Evolutionary conservation across 768 basidiomycete genomes (phyloP).

Genomic region (Trametes gibbosa): DNA sequence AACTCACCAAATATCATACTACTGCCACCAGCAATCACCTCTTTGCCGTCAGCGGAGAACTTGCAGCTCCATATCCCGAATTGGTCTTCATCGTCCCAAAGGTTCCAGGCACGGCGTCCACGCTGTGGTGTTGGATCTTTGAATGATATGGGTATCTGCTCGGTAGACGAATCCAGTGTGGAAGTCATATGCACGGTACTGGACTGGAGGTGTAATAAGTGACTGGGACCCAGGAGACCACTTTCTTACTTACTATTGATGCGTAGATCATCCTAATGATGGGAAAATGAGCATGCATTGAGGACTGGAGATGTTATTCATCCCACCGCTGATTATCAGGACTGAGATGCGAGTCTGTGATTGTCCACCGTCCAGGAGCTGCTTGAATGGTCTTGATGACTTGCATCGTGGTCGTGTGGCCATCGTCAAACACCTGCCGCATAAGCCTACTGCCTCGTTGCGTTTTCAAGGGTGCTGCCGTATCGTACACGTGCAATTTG

Average conservation of each 20-base stretch:
- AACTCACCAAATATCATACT: conserved; percentile 70
- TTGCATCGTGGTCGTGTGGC: conserved; percentile 49
- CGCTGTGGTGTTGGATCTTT: conserved; percentile 27
- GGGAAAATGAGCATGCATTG: too few species aligned
- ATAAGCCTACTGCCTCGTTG: conserved; percentile 13
- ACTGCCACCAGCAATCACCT: conserved; percentile 89
- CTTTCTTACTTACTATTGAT: conserved; percentile 59
- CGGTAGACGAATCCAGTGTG: conserved; percentile 57
- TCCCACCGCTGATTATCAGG: conserved; percentile 79
- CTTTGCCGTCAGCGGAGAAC: conserved; percentile 95
- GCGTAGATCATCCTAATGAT: conserved; percentile 84
- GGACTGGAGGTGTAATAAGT: conserved; percentile 42
- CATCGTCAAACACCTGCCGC: conserved; percentile 29
- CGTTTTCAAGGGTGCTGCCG: conserved; percentile 40
- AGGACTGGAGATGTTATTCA: conserved; percentile 1
- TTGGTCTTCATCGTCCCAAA: conserved; percentile 40
- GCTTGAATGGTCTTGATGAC: conserved; percentile 70
- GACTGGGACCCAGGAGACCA: not conserved
- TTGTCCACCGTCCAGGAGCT: conserved; percentile 81
- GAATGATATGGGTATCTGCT: conserved; percentile 59
- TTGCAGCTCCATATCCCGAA: conserved; percentile 91
- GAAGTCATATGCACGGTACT: conserved; percentile 74
- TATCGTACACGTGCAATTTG: conserved; percentile 84
- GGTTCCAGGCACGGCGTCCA: conserved; percentile 30
- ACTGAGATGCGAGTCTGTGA: conserved; percentile 91